These are phyloP conservation scores for Zymoseptoria brevis DNA, from an alignment of 2,329 filamentous ascomycete genomes.

Conservation along the genomic window DNA sequence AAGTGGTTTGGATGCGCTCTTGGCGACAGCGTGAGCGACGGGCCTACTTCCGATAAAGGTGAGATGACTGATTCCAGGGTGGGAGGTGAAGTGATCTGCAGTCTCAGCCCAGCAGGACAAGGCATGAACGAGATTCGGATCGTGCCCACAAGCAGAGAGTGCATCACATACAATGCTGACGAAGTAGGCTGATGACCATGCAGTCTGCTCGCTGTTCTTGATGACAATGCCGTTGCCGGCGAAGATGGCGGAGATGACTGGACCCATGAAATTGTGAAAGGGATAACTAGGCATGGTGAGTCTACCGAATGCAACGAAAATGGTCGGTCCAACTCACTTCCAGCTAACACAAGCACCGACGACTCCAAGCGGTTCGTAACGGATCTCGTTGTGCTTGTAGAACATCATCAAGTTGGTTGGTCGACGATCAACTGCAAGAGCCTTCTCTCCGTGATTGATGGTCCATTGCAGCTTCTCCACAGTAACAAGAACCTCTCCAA, in stretches of 20 bases:
- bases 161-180: constrained; percentile 69
- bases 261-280: constrained; percentile 90
- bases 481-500: constrained; percentile 92
- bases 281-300: constrained; percentile 21
- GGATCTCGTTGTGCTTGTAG: constrained; percentile 87
- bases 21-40: constrained; percentile 81
- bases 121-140: constrained; percentile 72
- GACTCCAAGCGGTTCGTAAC: constrained; percentile 87
- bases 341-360: constrained; percentile 89
- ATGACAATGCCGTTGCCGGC: constrained; percentile 85
- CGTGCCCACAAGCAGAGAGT: constrained; percentile 72
- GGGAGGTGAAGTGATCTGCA: constrained; percentile 74
- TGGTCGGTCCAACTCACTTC: constrained; percentile 57
- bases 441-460: constrained; percentile 77
- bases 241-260: constrained; percentile 84
- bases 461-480: constrained; percentile 94
- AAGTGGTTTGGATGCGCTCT: constrained; percentile 75
- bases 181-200: constrained; percentile 85
- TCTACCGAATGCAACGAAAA: not conserved
- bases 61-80: constrained; percentile 75
- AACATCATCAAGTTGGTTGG: constrained; percentile 89
- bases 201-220: constrained; percentile 91
- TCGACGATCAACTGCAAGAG: constrained; percentile 61
- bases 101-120: constrained; percentile 81
- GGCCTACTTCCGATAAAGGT: constrained; percentile 91